Conservation (phyloP, 2,329 filamentous ascomycete species). For the Pezizomycotina sp. region DNA sequence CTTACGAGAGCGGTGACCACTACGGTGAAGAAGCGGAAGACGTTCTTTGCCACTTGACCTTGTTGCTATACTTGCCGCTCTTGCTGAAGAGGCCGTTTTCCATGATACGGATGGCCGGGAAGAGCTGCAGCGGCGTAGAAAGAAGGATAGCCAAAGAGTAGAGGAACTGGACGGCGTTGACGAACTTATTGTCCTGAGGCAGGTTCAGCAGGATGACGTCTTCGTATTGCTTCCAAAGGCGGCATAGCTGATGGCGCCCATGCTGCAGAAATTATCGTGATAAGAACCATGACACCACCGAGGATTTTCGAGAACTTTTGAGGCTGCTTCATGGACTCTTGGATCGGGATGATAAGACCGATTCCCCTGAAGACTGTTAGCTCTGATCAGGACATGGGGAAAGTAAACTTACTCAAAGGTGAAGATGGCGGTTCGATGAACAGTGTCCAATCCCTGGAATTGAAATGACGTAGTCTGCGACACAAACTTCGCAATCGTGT, state of each 20-base stretch:
- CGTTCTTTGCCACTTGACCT: slow-evolving; percentile 99
- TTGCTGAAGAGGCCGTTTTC: slow-evolving; percentile 68
- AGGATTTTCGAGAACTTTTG: slow-evolving; percentile 81
- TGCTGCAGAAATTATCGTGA: slow-evolving; percentile 76
- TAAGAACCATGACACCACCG: slow-evolving; percentile 81
- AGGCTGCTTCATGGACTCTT: slow-evolving; percentile 88
- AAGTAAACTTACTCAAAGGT: slow-evolving; percentile 52
- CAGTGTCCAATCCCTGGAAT: slow-evolving; percentile 79
- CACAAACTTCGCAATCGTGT: slow-evolving; percentile 53
- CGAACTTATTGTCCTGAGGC: slow-evolving; percentile 84
- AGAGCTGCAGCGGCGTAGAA: slow-evolving; percentile 89
- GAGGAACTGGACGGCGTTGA: slow-evolving; percentile 89
- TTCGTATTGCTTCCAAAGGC: slow-evolving; percentile 91
- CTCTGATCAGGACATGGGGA: neutral
- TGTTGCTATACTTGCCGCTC: slow-evolving; percentile 80
- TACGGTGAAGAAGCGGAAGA: slow-evolving; percentile 87
- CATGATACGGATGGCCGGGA: slow-evolving; percentile 90
- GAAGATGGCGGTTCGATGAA: slow-evolving; percentile 98
- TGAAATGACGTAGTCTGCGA: slow-evolving; percentile 86
- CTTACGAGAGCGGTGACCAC: slow-evolving; percentile 71
- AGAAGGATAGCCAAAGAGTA: slow-evolving; percentile 97
- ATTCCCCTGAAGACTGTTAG: slow-evolving; percentile 42
- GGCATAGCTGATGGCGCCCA: slow-evolving; percentile 86
- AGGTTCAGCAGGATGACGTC: slow-evolving; percentile 94
- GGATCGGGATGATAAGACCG: slow-evolving; percentile 92